phyloP scores from a whole-genome alignment of 148 eudicot species.

The Euryodendron excelsum region DNA sequence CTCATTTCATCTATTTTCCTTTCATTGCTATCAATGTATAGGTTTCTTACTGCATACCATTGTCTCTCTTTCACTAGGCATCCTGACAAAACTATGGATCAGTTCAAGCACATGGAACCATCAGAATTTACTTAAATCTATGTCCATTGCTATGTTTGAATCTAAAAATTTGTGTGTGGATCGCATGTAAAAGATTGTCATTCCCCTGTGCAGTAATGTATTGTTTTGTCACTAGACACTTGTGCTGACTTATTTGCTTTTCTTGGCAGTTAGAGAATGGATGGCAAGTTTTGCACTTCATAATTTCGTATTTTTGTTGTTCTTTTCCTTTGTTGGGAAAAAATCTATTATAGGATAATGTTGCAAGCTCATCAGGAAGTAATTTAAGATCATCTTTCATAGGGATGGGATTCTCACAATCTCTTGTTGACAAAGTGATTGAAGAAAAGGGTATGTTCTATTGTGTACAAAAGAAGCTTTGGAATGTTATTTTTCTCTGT shows the following conservation, averaged over 20 bases:
- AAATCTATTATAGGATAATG: conserved; percentile 53
- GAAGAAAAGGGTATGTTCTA: conserved; percentile 48
- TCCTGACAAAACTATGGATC: conserved; percentile 3
- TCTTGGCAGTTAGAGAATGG: neutral
- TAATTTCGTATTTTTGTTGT: conserved; percentile 4
- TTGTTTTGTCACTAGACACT: neutral
- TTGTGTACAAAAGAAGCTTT: conserved; percentile 3
- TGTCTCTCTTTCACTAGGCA: neutral
- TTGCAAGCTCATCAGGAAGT: conserved; percentile 85
- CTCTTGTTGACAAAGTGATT: conserved; percentile 75
- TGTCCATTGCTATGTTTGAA: neutral
- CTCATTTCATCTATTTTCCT: too few species aligned
- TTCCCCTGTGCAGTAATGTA: neutral
- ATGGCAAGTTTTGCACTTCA: neutral
- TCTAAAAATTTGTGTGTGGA: neutral
- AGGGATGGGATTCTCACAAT: conserved; percentile 83
- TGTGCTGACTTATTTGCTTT: too few species aligned
- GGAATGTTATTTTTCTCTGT: neutral
- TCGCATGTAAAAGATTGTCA: neutral
- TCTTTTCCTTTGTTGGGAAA: neutral
- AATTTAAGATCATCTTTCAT: conserved; percentile 69
- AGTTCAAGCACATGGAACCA: neutral
- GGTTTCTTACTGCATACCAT: neutral
- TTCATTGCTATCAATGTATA: too few species aligned
- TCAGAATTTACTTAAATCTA: neutral